These are phyloP conservation scores for Boletellus deceptivus DNA, from an alignment of 1,284 basidiomycete species.

Conservation along the genomic window DNA sequence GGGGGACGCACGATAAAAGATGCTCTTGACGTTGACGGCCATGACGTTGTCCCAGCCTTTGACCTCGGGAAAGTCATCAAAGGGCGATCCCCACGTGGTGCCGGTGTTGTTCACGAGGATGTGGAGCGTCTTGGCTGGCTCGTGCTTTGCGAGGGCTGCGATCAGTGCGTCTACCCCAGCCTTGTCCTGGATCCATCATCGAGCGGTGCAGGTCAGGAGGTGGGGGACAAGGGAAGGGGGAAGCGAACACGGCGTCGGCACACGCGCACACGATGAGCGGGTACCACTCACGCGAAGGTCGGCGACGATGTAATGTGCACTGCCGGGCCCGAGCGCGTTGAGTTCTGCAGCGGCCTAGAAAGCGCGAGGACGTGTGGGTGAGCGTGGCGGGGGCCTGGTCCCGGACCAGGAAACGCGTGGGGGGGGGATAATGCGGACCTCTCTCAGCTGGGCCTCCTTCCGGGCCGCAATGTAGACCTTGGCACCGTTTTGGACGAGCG, in stretches of 20 bases:
- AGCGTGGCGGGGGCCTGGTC: not conserved
- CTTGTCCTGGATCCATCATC: conserved; percentile 49
- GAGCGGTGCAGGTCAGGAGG: too few species aligned
- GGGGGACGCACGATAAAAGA: conserved; percentile 66
- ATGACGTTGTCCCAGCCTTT: conserved; percentile 85
- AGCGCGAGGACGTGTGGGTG: not conserved
- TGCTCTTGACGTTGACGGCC: conserved; percentile 76
- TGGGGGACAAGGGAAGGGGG: too few species aligned
- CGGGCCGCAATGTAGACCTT: conserved; percentile 85
- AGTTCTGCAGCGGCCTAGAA: conserved; percentile 57
- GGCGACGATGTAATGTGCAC: conserved; percentile 69
- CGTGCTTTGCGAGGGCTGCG: conserved; percentile 63
- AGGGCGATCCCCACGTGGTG: conserved; percentile 77
- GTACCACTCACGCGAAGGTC: conserved; percentile 55
- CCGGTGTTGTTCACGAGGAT: conserved; percentile 83
- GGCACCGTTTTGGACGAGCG: conserved; percentile 79
- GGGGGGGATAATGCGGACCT: conserved; percentile 45
- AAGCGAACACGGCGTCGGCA: not conserved
- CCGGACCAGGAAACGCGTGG: not conserved
- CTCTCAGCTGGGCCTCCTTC: conserved; percentile 74
- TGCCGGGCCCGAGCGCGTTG: conserved; percentile 56
- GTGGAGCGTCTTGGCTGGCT: conserved; percentile 59
- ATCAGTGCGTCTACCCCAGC: conserved; percentile 79
- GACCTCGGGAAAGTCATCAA: conserved; percentile 70
- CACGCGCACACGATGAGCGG: too few species aligned